Conservation (phyloP, 331 rosid genomes). For the Quercus phellos region DNA sequence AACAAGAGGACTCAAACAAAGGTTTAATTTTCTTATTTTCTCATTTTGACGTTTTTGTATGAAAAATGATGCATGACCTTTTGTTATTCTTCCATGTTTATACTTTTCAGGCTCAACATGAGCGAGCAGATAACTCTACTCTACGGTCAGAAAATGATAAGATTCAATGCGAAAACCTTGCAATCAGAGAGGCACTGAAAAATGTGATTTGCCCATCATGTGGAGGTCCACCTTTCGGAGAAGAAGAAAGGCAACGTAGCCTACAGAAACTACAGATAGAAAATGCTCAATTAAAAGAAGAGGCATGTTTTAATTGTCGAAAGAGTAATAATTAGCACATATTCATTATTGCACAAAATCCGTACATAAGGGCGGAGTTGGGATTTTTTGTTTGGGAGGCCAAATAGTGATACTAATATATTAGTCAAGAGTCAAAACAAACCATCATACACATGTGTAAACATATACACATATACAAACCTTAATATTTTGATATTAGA, state of each 20-base stretch:
- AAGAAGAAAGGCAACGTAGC: conserved; percentile 23
- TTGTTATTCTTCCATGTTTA: neutral
- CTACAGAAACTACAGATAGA: conserved; percentile 34
- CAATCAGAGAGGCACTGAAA: conserved; percentile 42
- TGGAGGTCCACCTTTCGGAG: conserved; percentile 51
- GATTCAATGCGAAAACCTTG: conserved; percentile 40
- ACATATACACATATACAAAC: too few species aligned
- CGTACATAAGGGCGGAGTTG: rapidly evolving
- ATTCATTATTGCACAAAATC: too few species aligned
- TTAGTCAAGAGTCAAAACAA: too few species aligned
- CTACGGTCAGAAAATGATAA: conserved; percentile 58
- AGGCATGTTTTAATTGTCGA: conserved; percentile 28
- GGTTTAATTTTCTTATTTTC: conserved; percentile 26
- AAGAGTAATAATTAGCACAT: too few species aligned
- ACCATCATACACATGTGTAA: too few species aligned
- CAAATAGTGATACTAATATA: too few species aligned
- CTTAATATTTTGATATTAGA: too few species aligned
- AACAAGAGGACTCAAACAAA: conserved; percentile 62
- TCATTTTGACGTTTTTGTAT: neutral
- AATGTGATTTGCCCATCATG: conserved; percentile 45
- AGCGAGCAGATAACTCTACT: conserved; percentile 34
- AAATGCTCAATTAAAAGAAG: conserved; percentile 42
- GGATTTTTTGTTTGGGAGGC: too few species aligned
- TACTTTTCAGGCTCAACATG: conserved; percentile 42
- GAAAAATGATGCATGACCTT: neutral